phyloP scores from a whole-genome alignment of 2,329 filamentous ascomycete genomes.

The Lecanicillium sp. region DNA sequence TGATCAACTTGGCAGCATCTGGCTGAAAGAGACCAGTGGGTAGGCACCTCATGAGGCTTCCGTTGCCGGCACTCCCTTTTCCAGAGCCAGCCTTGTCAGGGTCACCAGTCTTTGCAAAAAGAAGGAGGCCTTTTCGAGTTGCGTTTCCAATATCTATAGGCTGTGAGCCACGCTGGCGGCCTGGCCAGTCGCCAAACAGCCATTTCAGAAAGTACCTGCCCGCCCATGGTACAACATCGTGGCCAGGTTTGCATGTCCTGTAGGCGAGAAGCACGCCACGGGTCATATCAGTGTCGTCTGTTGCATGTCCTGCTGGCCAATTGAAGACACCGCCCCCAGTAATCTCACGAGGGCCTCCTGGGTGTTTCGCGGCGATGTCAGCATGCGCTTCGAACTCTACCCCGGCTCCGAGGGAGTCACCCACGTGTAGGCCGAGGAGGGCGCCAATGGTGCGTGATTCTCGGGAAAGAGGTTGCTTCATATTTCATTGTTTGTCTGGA shows the following conservation, averaged over 20 bases:
- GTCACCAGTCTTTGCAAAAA: conserved; percentile 20
- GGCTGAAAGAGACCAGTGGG: conserved; percentile 33
- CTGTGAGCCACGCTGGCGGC: conserved; percentile 18
- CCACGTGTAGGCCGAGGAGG: conserved; percentile 37
- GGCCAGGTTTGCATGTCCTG: neutral
- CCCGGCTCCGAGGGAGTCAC: conserved; percentile 38
- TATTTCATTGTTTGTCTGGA: no score
- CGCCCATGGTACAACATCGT: conserved; percentile 20
- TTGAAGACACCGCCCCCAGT: conserved; percentile 34
- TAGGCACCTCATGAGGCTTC: conserved; percentile 39
- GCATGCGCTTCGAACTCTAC: conserved; percentile 32
- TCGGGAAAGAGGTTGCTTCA: neutral
- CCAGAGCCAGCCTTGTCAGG: conserved; percentile 28
- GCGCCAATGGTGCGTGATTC: conserved; percentile 30
- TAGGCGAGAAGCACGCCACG: conserved; percentile 38
- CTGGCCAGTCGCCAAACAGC: conserved; percentile 35
- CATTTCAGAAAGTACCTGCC: conserved; percentile 34
- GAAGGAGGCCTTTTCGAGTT: conserved; percentile 24
- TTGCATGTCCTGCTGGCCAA: conserved; percentile 36
- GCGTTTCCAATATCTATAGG: conserved; percentile 34
- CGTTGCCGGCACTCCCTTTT: conserved; percentile 31
- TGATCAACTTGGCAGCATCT: conserved; percentile 16
- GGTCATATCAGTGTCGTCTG: conserved; percentile 41
- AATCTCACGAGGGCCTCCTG: conserved; percentile 31
- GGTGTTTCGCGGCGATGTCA: conserved; percentile 23